Evolutionary conservation across 768 basidiomycete genomes (phyloP).

Genomic region (Psilocybe azurescens): DNA sequence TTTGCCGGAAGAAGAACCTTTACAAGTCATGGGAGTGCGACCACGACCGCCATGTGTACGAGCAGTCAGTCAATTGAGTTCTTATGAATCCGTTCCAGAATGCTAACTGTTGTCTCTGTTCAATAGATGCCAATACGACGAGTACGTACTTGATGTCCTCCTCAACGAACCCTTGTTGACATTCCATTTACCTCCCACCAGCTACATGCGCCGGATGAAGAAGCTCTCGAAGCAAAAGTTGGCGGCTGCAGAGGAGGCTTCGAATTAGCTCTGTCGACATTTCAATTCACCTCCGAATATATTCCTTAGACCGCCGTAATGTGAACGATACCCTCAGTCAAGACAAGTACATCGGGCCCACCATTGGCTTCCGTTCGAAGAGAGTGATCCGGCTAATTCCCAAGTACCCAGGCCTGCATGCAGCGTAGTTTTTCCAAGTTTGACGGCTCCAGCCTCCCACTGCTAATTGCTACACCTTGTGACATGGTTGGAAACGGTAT

Average conservation of each 20-base stretch:
- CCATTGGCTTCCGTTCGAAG: background rate
- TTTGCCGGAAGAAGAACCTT: slow-evolving; percentile 76
- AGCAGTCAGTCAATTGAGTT: slow-evolving; percentile 63
- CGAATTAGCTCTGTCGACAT: slow-evolving; percentile 16
- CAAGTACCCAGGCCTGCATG: background rate
- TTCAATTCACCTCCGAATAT: slow-evolving; percentile 10
- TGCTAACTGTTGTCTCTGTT: background rate
- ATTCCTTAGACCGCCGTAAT: slow-evolving; percentile 7
- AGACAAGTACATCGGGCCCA: too few relatives aligned
- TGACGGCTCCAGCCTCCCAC: too few relatives aligned
- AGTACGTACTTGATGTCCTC: slow-evolving; percentile 59
- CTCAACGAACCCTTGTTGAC: slow-evolving; percentile 5
- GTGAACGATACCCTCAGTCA: background rate
- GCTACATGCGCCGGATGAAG: slow-evolving; percentile 90
- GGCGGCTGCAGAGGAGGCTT: slow-evolving; percentile 42
- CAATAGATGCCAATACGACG: slow-evolving; percentile 90
- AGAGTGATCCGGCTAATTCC: background rate
- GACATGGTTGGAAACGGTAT: background rate
- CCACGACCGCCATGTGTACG: slow-evolving; percentile 84
- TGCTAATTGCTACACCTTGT: background rate
- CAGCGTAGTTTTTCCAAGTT: background rate
- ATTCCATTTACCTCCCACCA: slow-evolving; percentile 33
- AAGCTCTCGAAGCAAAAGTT: slow-evolving; percentile 74
- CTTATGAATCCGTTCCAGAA: background rate
- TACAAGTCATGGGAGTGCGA: slow-evolving; percentile 96